phyloP scores from a whole-genome alignment of 352 stramenopile species.

The Peronospora destructor region DNA sequence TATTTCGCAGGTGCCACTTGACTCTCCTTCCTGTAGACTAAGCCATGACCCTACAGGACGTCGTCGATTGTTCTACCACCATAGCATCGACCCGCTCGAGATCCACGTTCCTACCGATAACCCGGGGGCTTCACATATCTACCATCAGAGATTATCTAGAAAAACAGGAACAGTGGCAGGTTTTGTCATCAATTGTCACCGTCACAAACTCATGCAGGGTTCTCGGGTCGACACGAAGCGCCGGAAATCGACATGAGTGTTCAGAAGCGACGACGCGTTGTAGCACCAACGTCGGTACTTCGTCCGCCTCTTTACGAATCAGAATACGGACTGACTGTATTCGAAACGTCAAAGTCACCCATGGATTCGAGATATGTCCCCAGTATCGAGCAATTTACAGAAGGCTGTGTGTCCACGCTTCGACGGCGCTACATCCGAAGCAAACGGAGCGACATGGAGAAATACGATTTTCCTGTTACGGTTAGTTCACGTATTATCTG shows the following conservation, averaged over 20 bases:
- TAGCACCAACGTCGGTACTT: background rate
- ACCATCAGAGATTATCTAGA: conserved; percentile 4
- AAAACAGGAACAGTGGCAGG: conserved; percentile 7
- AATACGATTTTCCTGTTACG: background rate
- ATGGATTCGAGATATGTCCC: background rate
- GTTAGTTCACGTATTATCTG: conserved; percentile 1
- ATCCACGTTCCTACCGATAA: conserved; percentile 12
- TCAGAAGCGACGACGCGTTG: conserved; percentile 16
- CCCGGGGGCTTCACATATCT: background rate
- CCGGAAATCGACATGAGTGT: background rate
- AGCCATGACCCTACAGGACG: conserved; percentile 1
- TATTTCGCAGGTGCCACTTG: background rate
- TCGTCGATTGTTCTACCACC: conserved; percentile 14
- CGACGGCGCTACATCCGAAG: conserved; percentile 7
- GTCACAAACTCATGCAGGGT: background rate
- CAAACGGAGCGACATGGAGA: background rate
- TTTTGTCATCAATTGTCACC: conserved; percentile 1
- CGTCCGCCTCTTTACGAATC: conserved; percentile 11
- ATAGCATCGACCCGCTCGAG: conserved; percentile 10
- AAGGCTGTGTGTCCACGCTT: background rate
- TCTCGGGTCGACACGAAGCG: conserved; percentile 4
- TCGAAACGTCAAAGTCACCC: conserved; percentile 18
- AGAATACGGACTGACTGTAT: conserved; percentile 9
- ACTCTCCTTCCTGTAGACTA: background rate
- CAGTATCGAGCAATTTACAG: background rate